Base-by-base conservation (phyloP, 257 asterid species). In the Hygrophila difformis region DNA sequence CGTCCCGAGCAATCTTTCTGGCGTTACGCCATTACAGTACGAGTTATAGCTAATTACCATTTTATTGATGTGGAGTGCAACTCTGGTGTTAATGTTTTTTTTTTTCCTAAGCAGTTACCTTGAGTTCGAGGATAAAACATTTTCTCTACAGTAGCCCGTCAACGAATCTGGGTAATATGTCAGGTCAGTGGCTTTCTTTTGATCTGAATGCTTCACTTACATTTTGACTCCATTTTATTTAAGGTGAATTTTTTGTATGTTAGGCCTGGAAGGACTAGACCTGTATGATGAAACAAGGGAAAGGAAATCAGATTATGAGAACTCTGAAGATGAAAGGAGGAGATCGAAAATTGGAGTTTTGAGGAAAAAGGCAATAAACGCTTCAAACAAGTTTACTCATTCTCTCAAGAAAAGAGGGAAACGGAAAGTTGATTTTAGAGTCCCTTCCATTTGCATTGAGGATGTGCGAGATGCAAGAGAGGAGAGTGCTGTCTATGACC, bases 331-430 rank as follows among this genome's bases (percentile, higher is more conserved):
- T 49, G 95, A 84, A 63, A 69, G 82, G 41, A 72, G 89, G 60
- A 75, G 85, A 47, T 76, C 87, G 14, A 82, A 63, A 69, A 81
- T 84, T 12, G 93, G 88, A 22, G 67, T 61, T 60, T 63, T 84
- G 43, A 84, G 69, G 83, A 88, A 81, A 60, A 84, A 73, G 69
- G 97, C 97, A 47, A 48, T 88, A 63, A 58, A 63, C 65, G 95
- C 97, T 46, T 88, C 97, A 33, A 88, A 67, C 77, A 88, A 77
- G 79, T 73, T 88, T 49, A 72, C 94, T 5, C 94, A 81, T 58
- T 78, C 97, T 40, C 77, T 84, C 44, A 88, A 75, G 62, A 84
- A 73, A 66, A 71, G 94, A 63, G 95, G 97, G 63, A 88, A 84
- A 63, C 73, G 79, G 69, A 88, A 82, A 70, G 79, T 84, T 57